Evolutionary conservation across 148 eudicot species (phyloP).

Genomic region (Rhododendron griersonianum): DNA sequence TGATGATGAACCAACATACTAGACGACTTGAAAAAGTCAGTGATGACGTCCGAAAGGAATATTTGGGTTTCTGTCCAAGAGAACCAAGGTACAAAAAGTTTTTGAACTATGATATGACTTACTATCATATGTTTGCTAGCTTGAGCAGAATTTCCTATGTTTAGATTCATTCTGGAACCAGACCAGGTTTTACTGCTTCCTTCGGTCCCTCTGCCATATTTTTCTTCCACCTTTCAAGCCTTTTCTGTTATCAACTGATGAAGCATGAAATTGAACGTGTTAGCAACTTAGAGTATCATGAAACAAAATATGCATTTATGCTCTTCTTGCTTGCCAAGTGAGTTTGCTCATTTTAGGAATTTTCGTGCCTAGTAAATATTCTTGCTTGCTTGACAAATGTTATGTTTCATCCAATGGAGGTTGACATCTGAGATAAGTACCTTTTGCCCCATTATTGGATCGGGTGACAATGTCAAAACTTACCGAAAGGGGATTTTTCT

Average conservation of each 20-base stretch:
- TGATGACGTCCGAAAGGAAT: constrained; percentile 71
- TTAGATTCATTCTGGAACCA: not conserved
- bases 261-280: not conserved
- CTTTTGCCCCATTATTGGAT: not conserved
- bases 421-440: not conserved
- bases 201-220: too few species aligned
- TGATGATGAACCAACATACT: constrained; percentile 96
- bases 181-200: too few species aligned
- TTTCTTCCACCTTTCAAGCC: not conserved
- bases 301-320: not conserved
- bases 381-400: not conserved
- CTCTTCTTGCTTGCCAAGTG: not conserved
- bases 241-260: not conserved
- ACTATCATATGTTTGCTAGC: too few species aligned
- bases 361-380: too few species aligned
- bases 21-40: constrained; percentile 72
- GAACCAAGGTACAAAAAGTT: constrained; percentile 45
- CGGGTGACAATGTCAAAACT: not conserved
- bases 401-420: not conserved
- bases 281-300: not conserved
- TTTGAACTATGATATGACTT: not conserved
- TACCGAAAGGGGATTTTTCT: not conserved
- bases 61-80: constrained; percentile 55
- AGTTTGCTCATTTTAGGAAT: too few species aligned
- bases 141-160: not conserved